phyloP scores from a whole-genome alignment of 2,329 filamentous ascomycete genomes.

The Chalara sp. region DNA sequence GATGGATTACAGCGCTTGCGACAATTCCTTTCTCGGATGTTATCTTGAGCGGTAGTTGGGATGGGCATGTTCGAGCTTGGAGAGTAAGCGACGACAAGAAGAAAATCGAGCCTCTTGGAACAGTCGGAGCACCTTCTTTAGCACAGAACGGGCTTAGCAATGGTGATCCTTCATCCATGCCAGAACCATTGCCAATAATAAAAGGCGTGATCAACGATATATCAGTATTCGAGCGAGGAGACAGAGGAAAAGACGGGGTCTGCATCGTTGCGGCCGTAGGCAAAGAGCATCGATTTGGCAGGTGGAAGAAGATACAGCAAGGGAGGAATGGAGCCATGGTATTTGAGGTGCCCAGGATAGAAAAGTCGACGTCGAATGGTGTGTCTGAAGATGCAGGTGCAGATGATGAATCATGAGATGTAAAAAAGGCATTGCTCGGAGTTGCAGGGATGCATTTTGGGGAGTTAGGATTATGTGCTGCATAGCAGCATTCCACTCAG shows the following conservation, averaged over 20 bases:
- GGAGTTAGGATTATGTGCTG: slow-evolving; percentile 6
- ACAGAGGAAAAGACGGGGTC: slow-evolving; percentile 67
- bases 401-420: slow-evolving; percentile 6
- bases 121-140: background rate
- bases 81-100: slow-evolving; percentile 76
- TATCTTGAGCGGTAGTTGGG: slow-evolving; percentile 90
- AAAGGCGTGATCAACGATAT: slow-evolving; percentile 83
- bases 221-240: slow-evolving; percentile 77
- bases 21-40: slow-evolving; percentile 87
- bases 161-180: slow-evolving; percentile 15
- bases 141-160: slow-evolving; percentile 4
- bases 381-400: slow-evolving; percentile 5
- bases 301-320: slow-evolving; percentile 57
- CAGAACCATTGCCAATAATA: background rate
- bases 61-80: slow-evolving; percentile 83
- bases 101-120: slow-evolving; percentile 64
- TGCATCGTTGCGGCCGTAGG: slow-evolving; percentile 82
- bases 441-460: too few relatives aligned
- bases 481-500: slow-evolving; percentile 6
- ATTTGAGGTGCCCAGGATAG: slow-evolving; percentile 64
- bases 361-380: slow-evolving; percentile 13
- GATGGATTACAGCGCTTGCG: slow-evolving; percentile 85
- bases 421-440: slow-evolving; percentile 4
- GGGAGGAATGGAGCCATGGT: slow-evolving; percentile 81
- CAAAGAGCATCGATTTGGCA: slow-evolving; percentile 77